A percentile compares a stretch with the other conserved stretches of the same genome.
Evolutionary conservation across 768 basidiomycete species (phyloP).

Genomic region (Cytidiella melzeri): DNA sequence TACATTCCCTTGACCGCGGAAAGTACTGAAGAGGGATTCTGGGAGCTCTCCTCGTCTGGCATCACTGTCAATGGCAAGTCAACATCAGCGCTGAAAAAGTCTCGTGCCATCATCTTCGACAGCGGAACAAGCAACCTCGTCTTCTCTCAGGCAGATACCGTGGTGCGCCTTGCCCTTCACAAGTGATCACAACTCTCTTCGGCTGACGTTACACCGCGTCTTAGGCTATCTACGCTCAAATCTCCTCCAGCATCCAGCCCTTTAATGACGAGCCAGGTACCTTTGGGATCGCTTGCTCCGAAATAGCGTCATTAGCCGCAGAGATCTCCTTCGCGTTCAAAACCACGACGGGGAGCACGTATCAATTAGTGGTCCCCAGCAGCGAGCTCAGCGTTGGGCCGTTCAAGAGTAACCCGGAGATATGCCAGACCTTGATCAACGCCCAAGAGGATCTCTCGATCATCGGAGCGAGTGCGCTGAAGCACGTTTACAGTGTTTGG

Average conservation of each 20-base stretch:
- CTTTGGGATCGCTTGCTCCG: conserved; percentile 47
- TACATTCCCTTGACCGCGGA: no score
- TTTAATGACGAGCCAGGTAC: conserved; percentile 46
- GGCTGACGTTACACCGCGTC: neutral
- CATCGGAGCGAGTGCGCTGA: conserved; percentile 49
- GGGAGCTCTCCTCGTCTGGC: conserved; percentile 40
- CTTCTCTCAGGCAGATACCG: conserved; percentile 42
- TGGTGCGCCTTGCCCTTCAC: conserved; percentile 26
- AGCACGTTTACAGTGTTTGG: conserved; percentile 58
- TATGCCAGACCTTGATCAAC: conserved; percentile 55
- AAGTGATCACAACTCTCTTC: neutral
- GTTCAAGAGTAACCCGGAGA: conserved; percentile 40
- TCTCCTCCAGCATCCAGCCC: conserved; percentile 51
- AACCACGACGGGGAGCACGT: conserved; percentile 39
- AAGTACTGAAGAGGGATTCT: no score
- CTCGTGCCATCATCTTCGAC: conserved; percentile 48
- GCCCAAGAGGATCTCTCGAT: conserved; percentile 46
- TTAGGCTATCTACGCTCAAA: conserved; percentile 52
- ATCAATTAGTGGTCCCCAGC: conserved; percentile 53
- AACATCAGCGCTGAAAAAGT: conserved; percentile 32
- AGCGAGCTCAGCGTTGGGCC: conserved; percentile 53
- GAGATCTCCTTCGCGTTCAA: conserved; percentile 49
- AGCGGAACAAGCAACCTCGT: conserved; percentile 52
- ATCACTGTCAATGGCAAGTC: conserved; percentile 50
- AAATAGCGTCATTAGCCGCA: conserved; percentile 41